phyloP scores from a whole-genome alignment of 1,284 basidiomycete species.

The Ceraceosorus bombacis region DNA sequence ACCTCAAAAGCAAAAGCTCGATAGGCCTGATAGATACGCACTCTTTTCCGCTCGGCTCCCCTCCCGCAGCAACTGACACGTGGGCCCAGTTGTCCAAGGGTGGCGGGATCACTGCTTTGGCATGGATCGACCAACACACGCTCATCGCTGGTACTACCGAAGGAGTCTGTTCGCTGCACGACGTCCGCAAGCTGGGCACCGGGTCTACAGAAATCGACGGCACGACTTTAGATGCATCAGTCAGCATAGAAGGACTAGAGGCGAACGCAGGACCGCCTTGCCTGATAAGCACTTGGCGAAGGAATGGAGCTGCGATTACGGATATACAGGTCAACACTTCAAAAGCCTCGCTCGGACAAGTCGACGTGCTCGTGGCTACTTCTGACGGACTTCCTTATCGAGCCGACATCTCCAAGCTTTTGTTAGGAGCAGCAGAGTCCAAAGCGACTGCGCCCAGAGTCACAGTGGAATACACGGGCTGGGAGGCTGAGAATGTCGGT shows the following conservation, averaged over 20 bases:
- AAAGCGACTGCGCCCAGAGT: neutral
- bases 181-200: neutral
- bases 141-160: neutral
- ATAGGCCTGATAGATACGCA: neutral
- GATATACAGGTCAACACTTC: neutral
- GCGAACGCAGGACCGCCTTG: neutral
- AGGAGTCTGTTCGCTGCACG: neutral
- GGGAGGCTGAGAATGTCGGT: neutral
- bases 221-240: too few species aligned
- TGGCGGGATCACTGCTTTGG: neutral
- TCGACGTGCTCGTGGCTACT: constrained; percentile 22
- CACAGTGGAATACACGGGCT: neutral
- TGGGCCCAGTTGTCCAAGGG: neutral
- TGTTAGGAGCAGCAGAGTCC: neutral
- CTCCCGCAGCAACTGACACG: neutral
- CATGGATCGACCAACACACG: neutral
- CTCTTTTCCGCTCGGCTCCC: neutral
- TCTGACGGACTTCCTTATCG: constrained; percentile 33
- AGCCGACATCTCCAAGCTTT: neutral
- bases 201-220: too few species aligned
- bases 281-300: neutral
- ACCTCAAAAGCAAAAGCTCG: neutral
- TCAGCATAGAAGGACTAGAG: neutral
- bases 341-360: neutral
- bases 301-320: neutral